Conservation (phyloP, 768 basidiomycete genomes). For the Phlebiopsis flavidoalba region DNA sequence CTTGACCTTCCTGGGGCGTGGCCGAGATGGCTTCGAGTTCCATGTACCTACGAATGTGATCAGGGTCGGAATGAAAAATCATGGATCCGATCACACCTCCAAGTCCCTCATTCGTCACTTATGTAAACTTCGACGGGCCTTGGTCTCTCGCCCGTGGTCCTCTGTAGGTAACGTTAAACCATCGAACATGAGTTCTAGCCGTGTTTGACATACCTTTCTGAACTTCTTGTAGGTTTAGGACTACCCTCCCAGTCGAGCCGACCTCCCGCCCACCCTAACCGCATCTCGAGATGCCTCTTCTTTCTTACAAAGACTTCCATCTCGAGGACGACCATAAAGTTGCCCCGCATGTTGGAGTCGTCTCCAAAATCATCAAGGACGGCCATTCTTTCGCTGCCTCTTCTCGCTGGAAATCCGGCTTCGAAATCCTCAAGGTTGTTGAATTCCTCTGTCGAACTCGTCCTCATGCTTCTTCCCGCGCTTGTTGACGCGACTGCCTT, state of each 20-base stretch:
- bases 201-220: conserved; percentile 46
- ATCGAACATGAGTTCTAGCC: neutral
- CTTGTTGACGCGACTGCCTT: conserved; percentile 73
- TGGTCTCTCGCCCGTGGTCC: conserved; percentile 19
- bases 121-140: conserved; percentile 47
- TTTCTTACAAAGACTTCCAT: conserved; percentile 49
- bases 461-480: conserved; percentile 64
- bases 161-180: conserved; percentile 20
- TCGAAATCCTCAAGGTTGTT: conserved; percentile 70
- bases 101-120: conserved; percentile 46
- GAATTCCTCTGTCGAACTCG: conserved; percentile 73
- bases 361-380: conserved; percentile 64
- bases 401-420: conserved; percentile 47
- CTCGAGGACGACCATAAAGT: conserved; percentile 77
- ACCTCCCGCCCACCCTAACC: conserved; percentile 17
- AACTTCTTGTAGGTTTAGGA: conserved; percentile 78
- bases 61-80: neutral
- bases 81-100: conserved; percentile 28
- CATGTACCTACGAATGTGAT: neutral
- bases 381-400: conserved; percentile 49
- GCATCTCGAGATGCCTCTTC: conserved; percentile 8
- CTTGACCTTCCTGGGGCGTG: neutral
- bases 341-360: conserved; percentile 56
- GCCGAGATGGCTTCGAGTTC: neutral
- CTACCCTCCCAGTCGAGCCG: conserved; percentile 41